Evolutionary conservation across 2,329 filamentous ascomycete species (phyloP), one percentile per base, ranked within the genome.

Genomic region (Exophiala lecanii-corni): DNA sequence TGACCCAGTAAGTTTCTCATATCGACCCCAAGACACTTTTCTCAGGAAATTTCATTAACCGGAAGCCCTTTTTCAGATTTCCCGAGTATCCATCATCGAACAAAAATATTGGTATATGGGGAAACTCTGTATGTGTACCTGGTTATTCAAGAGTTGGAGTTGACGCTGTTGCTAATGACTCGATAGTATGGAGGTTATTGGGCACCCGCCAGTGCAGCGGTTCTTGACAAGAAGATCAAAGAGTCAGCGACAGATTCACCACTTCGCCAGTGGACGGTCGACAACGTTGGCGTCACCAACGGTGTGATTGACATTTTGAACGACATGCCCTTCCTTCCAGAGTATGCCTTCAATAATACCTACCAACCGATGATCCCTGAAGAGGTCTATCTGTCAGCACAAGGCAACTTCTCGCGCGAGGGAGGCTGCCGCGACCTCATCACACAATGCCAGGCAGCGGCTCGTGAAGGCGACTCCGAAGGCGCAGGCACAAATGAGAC

Each of bases 281-380:
- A 78, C 47, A 76, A 75, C 0, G 57, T 79, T 2, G 66, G 75
- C 0, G 73, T 80, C 45, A 71, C 78, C 45, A 79, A 79, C 45
- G 74, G 73, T 17, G 77, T 74, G 47, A 63, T 78, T 15, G 76
- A 79, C 51, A 61, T 70, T 16, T 62, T 69, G 3, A 63, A 71
- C 1, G 70, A 75, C 55, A 65, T 65, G 43, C 67, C 68, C 1
- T 64, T 62, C 21, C 76, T 75, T 51, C 67, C 72, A 2, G 59
- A 70, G 2, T 72, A 77, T 52, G 69, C 75, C 0, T 74, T 70
- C 57, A 76, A 79, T 58, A 80, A 80, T 49, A 76, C 76, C 2
- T 81, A 80, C 48, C 71, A 69, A n/a, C 53, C 34, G 3, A 62
- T 70, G 1, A 67, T 75, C 54, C 74, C 73, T 47, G 56, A 73